Evolutionary conservation across 306 rosid species (phyloP), one percentile per base, ranked within the genome.

Genomic region (Malus fusca): DNA sequence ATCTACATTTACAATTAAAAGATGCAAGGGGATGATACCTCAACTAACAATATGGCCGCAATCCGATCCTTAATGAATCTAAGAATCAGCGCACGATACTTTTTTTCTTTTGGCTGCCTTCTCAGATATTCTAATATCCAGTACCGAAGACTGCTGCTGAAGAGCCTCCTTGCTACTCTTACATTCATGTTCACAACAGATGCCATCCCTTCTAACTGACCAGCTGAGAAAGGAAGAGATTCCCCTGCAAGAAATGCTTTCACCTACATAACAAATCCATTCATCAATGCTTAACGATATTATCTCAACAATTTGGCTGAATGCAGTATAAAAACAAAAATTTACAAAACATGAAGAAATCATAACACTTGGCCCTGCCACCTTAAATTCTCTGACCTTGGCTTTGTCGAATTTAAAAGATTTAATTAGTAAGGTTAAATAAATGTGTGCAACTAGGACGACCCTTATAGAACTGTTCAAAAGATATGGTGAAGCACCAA

Each of bases 121-220:
- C 98, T 84, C 74, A 92, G 89, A 86, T 79, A 90, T 88, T 96
- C 97, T 64, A 96, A 72, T 70, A 89, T 86, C 99, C 99, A 96
- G 79, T 96, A 92, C 21, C 97, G 92, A 66, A 90, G 97, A 75
- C 97, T 90, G 75, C 76, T 83, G 85, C 58, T 77, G 77, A 84
- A 74, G 71, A 96, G 98, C 80, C 74, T 92, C 85, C 83, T 96
- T 78, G 80, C 93, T 76, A 89, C 63, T 86, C 88, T 92, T 73
- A 76, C 37, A 78, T 81, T 88, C 69, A 87, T 88, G 81, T 88
- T 89, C 59, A 86, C 87, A 76, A 22, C 82, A 31, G 96, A 85
- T 58, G 96, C 92, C 63, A 90, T 85, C 61, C 90, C 99, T 85
- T 96, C 97, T 68, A 96, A 88, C 81, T 89, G 84, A 81, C 93